Conservation (phyloP, 2,329 filamentous ascomycete species). For the Lachnellula willkommii region DNA sequence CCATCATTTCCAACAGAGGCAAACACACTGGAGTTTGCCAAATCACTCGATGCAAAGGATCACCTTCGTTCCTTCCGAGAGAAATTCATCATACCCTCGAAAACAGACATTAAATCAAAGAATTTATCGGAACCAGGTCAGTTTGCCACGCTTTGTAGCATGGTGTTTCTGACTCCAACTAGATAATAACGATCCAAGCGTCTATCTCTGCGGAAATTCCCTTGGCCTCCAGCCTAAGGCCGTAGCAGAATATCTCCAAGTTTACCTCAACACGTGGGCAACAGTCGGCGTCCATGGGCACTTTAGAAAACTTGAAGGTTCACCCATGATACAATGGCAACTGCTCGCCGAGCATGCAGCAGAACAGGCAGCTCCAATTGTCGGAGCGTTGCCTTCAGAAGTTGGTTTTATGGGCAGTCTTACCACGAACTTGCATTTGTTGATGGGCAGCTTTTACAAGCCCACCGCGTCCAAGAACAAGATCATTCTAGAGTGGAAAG, state of each 20-base stretch:
- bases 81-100: constrained; percentile 74
- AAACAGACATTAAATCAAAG: constrained; percentile 61
- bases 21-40: constrained; percentile 44
- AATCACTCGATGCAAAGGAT: constrained; percentile 55
- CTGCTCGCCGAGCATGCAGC: constrained; percentile 73
- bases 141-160: constrained; percentile 4
- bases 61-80: constrained; percentile 55
- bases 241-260: constrained; percentile 58
- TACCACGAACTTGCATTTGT: constrained; percentile 63
- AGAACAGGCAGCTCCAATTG: constrained; percentile 62
- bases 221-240: constrained; percentile 75
- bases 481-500: constrained; percentile 71
- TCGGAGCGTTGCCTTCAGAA: constrained; percentile 68
- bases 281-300: constrained; percentile 81
- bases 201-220: constrained; percentile 89
- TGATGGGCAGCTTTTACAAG: constrained; percentile 66
- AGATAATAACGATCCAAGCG: constrained; percentile 41
- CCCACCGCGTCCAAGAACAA: constrained; percentile 57
- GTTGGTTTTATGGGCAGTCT: constrained; percentile 86
- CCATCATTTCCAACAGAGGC: constrained; percentile 45
- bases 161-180: constrained; percentile 14
- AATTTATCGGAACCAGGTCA: constrained; percentile 41
- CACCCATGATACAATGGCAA: constrained; percentile 66
- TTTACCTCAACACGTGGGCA: constrained; percentile 78
- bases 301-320: constrained; percentile 64